Percentiles rank a stretch among this genome's conserved stretches.
Evolutionary conservation across 768 basidiomycete genomes (phyloP).

Genomic region (Rhodotorula graminis): DNA sequence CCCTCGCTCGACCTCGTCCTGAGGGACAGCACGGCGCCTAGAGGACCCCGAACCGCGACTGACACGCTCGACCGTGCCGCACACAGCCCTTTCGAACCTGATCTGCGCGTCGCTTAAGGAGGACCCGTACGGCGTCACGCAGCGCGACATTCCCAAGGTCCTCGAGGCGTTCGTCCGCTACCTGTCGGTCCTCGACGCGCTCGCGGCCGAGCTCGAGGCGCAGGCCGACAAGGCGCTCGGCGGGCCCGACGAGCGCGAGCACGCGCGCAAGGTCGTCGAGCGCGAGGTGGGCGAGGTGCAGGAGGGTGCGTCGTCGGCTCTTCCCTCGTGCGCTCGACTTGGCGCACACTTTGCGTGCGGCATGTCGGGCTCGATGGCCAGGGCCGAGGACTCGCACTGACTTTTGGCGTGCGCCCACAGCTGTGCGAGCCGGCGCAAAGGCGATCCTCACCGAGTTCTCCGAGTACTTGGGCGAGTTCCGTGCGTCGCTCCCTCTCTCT

Average conservation of each 20-base stretch:
- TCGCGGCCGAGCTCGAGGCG: conserved; percentile 56
- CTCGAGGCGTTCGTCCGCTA: conserved; percentile 70
- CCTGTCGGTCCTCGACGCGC: conserved; percentile 63
- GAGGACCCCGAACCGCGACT: no score
- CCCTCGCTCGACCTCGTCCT: no score
- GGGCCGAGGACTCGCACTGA: neutral
- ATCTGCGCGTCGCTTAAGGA: conserved; percentile 69
- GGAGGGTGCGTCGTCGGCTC: conserved; percentile 4
- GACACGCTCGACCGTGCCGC: neutral
- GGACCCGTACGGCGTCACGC: conserved; percentile 76
- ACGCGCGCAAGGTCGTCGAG: conserved; percentile 17
- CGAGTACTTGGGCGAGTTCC: conserved; percentile 33
- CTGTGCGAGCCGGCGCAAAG: conserved; percentile 23
- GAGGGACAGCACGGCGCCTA: no score
- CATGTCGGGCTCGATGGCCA: no score
- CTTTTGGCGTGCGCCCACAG: neutral
- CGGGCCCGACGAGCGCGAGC: neutral
- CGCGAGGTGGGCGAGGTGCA: conserved; percentile 24
- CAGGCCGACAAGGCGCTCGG: conserved; percentile 18
- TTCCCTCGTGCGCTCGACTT: neutral
- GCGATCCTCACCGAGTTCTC: conserved; percentile 33
- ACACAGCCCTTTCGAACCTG: conserved; percentile 61
- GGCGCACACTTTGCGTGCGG: no score
- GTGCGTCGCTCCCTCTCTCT: conserved; percentile 10
- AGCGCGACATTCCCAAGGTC: conserved; percentile 75